Conservation (phyloP, 306 rosid genomes). For the Malus sylvestris region DNA sequence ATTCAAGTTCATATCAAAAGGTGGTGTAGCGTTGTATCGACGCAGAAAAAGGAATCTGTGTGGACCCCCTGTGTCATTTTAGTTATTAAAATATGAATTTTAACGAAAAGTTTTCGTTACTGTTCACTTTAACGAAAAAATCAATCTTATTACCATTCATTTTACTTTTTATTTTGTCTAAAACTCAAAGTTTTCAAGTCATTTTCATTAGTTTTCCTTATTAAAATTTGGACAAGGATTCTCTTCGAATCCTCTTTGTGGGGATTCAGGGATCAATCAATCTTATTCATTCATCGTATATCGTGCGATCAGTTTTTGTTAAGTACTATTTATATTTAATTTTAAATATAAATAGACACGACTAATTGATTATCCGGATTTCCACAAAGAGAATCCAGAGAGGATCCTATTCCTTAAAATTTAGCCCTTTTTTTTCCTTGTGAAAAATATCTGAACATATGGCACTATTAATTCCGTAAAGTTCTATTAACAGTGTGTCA, state of each 20-base stretch:
- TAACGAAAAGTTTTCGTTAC: no score
- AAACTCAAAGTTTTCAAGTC: no score
- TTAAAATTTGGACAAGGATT: no score
- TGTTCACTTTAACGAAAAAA: no score
- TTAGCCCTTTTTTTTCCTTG: background rate
- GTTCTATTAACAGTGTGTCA: background rate
- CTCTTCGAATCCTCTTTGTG: accelerated
- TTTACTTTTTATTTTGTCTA: no score
- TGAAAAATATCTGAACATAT: background rate
- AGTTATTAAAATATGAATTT: no score
- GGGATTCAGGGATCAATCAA: accelerated
- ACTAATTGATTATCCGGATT: accelerated
- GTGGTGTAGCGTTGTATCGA: conserved; percentile 12
- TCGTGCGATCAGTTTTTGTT: accelerated
- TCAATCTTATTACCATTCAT: no score
- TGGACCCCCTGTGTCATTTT: conserved; percentile 14
- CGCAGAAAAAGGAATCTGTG: conserved; percentile 14
- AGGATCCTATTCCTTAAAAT: no score
- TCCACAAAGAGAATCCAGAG: accelerated
- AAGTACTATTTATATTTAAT: no score
- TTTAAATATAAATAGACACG: no score
- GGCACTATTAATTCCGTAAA: background rate
- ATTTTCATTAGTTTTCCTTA: no score
- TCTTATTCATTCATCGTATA: no score
- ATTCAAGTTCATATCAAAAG: conserved; percentile 1